Conservation (phyloP, 805 yeast species). For the Lipomyces orientalis region DNA sequence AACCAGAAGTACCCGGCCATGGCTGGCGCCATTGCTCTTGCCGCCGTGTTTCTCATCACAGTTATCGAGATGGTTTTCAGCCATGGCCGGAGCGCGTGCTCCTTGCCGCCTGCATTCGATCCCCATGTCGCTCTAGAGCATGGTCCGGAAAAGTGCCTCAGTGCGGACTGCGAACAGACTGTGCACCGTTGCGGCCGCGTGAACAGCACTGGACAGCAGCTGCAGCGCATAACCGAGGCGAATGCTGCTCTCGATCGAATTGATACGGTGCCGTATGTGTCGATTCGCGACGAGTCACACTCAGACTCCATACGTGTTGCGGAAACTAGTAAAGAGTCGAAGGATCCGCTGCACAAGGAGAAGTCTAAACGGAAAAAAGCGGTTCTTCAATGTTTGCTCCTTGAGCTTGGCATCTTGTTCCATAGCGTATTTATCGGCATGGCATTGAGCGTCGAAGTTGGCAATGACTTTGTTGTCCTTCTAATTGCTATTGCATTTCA, state of each 20-base stretch:
- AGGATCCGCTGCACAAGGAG: not conserved
- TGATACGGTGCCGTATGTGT: not conserved
- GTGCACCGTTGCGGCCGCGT: not conserved
- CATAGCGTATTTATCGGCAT: not conserved
- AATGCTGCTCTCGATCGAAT: not conserved
- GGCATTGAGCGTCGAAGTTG: not conserved
- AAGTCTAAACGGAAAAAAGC: not conserved
- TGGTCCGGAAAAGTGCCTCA: not conserved
- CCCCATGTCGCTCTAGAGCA: not conserved
- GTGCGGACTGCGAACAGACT: not conserved
- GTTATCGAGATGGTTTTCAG: not conserved
- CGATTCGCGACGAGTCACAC: not conserved
- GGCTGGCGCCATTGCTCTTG: conserved; percentile 6
- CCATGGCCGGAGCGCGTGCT: not conserved
- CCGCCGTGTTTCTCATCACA: not conserved
- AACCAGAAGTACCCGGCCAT: conserved; percentile 61
- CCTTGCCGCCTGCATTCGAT: conserved; percentile 68
- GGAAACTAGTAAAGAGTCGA: not conserved
- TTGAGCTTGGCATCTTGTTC: not conserved
- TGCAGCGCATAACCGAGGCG: not conserved
- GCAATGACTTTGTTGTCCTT: not conserved
- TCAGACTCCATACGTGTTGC: not conserved
- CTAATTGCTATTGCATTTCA: not conserved
- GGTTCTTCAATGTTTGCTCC: not conserved
- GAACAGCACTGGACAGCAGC: not conserved